Evolutionary conservation across 208 protist genomes (phyloP).

Genomic region (Acanthamoeba castellanii): DNA sequence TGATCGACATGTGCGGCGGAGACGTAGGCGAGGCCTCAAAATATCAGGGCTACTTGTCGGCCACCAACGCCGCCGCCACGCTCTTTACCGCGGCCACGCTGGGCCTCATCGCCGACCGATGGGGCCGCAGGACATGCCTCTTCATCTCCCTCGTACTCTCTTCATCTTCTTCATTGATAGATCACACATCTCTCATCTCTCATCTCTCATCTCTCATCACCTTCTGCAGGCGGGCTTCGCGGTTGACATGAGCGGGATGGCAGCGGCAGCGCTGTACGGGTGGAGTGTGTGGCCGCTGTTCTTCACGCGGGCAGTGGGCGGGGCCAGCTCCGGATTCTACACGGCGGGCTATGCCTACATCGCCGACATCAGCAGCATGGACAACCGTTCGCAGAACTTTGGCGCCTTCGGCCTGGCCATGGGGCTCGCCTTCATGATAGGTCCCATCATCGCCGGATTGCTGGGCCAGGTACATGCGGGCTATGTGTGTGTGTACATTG

Average conservation of each 20-base stretch:
- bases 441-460: not conserved
- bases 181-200: too few species aligned
- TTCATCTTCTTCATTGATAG: not conserved
- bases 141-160: not conserved
- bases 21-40: not conserved
- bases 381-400: not conserved
- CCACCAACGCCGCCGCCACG: not conserved
- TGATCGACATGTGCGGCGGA: not conserved
- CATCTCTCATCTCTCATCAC: too few species aligned
- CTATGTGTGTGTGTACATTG: too few species aligned
- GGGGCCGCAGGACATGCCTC: not conserved
- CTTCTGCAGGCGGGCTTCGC: not conserved
- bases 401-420: not conserved
- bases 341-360: conserved; percentile 31
- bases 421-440: not conserved
- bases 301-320: not conserved
- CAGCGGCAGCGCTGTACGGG: not conserved
- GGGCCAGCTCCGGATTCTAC: conserved; percentile 17
- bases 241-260: not conserved
- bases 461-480: not conserved
- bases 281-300: not conserved
- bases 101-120: conserved; percentile 35
- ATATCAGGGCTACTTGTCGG: not conserved
- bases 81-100: not conserved
- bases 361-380: not conserved